phyloP scores from a whole-genome alignment of 345 rosid species.

The Diplotaxis tenuifolia region DNA sequence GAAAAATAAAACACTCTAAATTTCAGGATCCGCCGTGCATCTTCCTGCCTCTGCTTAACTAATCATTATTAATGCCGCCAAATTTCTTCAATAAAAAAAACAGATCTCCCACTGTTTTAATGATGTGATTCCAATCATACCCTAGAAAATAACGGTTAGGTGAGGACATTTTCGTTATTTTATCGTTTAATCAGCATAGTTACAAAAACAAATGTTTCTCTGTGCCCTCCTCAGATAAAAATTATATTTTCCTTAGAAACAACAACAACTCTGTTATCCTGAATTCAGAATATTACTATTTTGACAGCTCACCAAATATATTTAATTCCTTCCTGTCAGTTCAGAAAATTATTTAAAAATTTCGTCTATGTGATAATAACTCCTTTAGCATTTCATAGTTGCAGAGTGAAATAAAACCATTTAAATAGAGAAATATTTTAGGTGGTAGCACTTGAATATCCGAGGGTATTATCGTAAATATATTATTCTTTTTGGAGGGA shows the following conservation, averaged over 20 bases:
- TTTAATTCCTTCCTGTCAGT: slow-evolving; percentile 27
- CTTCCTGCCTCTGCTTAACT: neutral
- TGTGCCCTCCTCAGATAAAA: slow-evolving; percentile 25
- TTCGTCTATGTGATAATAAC: slow-evolving; percentile 34
- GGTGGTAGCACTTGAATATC: slow-evolving; percentile 34
- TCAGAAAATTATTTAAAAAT: slow-evolving; percentile 7
- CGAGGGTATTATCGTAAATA: slow-evolving; percentile 28
- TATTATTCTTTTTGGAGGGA: slow-evolving; percentile 32
- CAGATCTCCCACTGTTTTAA: neutral
- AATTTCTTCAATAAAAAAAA: too few relatives aligned
- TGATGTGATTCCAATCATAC: neutral
- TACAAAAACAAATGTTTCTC: slow-evolving; percentile 20
- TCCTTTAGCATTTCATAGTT: slow-evolving; percentile 14
- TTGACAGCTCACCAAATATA: slow-evolving; percentile 28
- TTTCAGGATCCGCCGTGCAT: too few relatives aligned
- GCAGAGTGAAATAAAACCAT: slow-evolving; percentile 8
- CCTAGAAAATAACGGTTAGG: slow-evolving; percentile 15
- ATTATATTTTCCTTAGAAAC: neutral
- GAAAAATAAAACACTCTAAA: too few relatives aligned
- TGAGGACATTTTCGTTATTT: slow-evolving; percentile 19
- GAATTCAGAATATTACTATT: slow-evolving; percentile 16
- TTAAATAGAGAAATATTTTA: neutral
- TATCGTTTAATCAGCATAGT: neutral
- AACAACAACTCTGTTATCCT: neutral
- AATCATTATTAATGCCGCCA: neutral